These are phyloP conservation scores for Auricularia auricula-judae DNA, from an alignment of 768 basidiomycete genomes.

Conservation along the genomic window DNA sequence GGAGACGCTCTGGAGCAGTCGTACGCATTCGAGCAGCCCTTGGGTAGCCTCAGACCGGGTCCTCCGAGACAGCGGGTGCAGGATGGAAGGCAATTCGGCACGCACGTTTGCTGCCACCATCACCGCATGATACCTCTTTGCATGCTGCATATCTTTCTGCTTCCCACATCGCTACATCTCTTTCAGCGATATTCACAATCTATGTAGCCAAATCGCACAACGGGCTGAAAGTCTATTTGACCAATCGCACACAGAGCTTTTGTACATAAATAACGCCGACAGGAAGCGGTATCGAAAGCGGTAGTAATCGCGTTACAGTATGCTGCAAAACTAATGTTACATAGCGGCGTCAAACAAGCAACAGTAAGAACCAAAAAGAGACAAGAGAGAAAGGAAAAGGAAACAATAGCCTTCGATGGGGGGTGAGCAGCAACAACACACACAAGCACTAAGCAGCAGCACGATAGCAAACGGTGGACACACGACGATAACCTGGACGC, in stretches of 20 bases:
- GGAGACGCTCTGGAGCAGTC: too few species aligned
- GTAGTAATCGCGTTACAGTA: not conserved
- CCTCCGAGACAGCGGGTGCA: too few species aligned
- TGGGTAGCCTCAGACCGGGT: too few species aligned
- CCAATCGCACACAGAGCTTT: not conserved
- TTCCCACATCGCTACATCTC: not conserved
- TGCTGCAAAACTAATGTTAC: not conserved
- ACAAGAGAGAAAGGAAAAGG: conserved; percentile 9
- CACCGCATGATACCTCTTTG: too few species aligned
- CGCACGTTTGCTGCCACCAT: too few species aligned
- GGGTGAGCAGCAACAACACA: conserved; percentile 29
- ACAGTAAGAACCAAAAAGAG: not conserved
- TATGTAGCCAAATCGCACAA: not conserved
- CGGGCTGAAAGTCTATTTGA: not conserved
- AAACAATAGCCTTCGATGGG: conserved; percentile 5
- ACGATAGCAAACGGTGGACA: not conserved
- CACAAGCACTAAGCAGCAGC: conserved; percentile 13
- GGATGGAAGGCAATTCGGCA: too few species aligned
- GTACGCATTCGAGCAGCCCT: too few species aligned
- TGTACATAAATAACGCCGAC: conserved; percentile 1
- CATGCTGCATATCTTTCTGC: not conserved
- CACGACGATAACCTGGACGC: not conserved
- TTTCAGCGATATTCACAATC: not conserved
- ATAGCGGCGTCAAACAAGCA: not conserved
- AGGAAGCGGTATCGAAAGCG: not conserved